A percentile compares a stretch with the other conserved stretches of the same genome.
phyloP scores from a whole-genome alignment of 768 basidiomycete genomes.

The Amylocystis lapponica region DNA sequence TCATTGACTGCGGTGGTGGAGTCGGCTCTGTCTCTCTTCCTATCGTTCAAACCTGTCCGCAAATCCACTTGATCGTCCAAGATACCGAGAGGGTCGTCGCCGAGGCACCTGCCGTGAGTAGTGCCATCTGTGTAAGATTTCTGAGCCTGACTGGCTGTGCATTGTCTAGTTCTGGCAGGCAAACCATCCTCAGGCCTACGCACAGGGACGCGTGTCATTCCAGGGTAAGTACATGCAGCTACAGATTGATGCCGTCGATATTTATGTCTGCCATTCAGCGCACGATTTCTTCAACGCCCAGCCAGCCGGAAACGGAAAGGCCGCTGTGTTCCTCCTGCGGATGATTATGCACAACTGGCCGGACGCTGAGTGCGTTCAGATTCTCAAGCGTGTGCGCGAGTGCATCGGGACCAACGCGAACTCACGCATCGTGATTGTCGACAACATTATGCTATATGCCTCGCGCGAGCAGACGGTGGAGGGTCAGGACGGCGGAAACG shows the following conservation, averaged over 20 bases:
- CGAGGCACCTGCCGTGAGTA: constrained; percentile 16
- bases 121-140: neutral
- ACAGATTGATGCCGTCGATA: neutral
- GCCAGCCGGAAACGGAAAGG: constrained; percentile 20
- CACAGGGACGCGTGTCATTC: constrained; percentile 16
- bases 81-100: constrained; percentile 21
- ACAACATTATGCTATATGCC: constrained; percentile 17
- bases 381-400: constrained; percentile 19
- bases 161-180: constrained; percentile 16
- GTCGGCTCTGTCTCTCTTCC: constrained; percentile 21
- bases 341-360: constrained; percentile 29
- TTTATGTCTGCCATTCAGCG: constrained; percentile 1
- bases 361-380: constrained; percentile 23
- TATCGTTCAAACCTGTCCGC: constrained; percentile 15
- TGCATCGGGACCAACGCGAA: constrained; percentile 14
- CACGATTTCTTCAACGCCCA: constrained; percentile 24
- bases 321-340: constrained; percentile 22
- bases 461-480: constrained; percentile 14
- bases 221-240: constrained; percentile 11
- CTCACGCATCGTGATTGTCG: constrained; percentile 23
- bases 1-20: constrained; percentile 31
- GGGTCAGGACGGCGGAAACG: constrained; percentile 8
- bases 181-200: constrained; percentile 17
- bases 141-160: too few relatives aligned
- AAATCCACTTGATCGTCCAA: constrained; percentile 25